Percentiles rank a stretch among this genome's conserved stretches.
phyloP scores from a whole-genome alignment of 225 moss, liverwort and hornwort species.

The Sphagnum tenellum region DNA sequence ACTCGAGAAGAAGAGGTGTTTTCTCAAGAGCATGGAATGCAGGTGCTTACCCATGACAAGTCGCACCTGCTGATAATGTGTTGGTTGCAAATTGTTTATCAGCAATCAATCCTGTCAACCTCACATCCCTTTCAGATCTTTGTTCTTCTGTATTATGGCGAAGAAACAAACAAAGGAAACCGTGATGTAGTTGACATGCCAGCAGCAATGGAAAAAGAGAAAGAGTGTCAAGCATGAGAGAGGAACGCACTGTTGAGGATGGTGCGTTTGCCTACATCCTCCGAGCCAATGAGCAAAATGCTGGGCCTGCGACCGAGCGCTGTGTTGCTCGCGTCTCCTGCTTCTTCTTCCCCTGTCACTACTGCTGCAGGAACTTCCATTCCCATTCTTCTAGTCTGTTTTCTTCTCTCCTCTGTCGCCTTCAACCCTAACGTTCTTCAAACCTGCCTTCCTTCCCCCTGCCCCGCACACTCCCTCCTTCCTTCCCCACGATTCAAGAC shows the following conservation, averaged over 20 bases:
- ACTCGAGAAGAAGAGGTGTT: no score
- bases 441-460: no score
- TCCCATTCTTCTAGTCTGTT: constrained; percentile 21
- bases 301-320: constrained; percentile 43
- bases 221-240: background rate
- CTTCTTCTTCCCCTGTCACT: constrained; percentile 14
- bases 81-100: constrained; percentile 31
- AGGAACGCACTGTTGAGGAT: constrained; percentile 57
- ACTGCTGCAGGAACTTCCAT: constrained; percentile 32
- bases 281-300: constrained; percentile 63
- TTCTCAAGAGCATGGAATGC: no score
- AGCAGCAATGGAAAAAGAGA: no score
- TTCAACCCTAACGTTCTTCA: no score
- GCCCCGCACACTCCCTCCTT: no score
- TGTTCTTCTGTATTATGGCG: no score
- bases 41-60: constrained; percentile 54
- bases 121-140: background rate
- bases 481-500: no score
- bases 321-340: background rate
- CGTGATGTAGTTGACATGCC: no score
- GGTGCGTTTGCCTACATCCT: constrained; percentile 74
- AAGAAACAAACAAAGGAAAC: no score
- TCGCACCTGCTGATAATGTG: constrained; percentile 38
- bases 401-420: no score
- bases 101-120: constrained; percentile 42